These are phyloP conservation scores for Hypomontagnella monticulosa DNA, from an alignment of 495 filamentous ascomycete genomes.

Conservation along the genomic window DNA sequence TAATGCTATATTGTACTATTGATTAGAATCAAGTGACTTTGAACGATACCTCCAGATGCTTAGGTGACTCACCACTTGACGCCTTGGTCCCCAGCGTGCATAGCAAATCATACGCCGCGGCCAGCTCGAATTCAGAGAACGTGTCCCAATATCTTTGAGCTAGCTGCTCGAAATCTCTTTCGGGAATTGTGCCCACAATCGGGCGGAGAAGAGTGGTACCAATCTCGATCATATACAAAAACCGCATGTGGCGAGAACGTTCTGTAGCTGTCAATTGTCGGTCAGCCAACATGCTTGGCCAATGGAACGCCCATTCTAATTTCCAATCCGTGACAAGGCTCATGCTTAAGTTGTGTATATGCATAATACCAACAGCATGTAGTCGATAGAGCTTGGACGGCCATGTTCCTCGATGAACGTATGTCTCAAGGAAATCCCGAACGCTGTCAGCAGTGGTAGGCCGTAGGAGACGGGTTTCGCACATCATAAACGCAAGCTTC, in stretches of 20 bases:
- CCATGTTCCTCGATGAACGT: neutral
- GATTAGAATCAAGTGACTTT: too few species aligned
- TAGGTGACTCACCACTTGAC: too few species aligned
- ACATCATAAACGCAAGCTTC: conserved; percentile 17
- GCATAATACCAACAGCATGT: neutral
- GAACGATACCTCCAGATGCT: too few species aligned
- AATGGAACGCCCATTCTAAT: neutral
- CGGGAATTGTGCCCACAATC: neutral
- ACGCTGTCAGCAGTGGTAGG: neutral
- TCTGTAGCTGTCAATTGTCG: conserved; percentile 12
- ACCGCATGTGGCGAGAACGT: neutral
- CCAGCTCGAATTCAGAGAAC: too few species aligned
- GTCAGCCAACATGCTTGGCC: neutral
- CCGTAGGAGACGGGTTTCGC: neutral
- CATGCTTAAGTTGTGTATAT: neutral
- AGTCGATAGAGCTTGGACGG: neutral
- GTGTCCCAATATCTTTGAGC: neutral
- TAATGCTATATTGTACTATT: neutral
- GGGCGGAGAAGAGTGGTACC: neutral
- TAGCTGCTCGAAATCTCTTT: neutral
- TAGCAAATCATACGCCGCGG: too few species aligned
- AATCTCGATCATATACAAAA: conserved; percentile 5
- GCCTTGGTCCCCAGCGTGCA: too few species aligned
- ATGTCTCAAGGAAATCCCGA: conserved; percentile 5
- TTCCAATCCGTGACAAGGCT: conserved; percentile 12